Evolutionary conservation across 1,284 basidiomycete species (phyloP), one percentile per base, ranked within the genome.

Genomic region (Ustilago nuda): DNA sequence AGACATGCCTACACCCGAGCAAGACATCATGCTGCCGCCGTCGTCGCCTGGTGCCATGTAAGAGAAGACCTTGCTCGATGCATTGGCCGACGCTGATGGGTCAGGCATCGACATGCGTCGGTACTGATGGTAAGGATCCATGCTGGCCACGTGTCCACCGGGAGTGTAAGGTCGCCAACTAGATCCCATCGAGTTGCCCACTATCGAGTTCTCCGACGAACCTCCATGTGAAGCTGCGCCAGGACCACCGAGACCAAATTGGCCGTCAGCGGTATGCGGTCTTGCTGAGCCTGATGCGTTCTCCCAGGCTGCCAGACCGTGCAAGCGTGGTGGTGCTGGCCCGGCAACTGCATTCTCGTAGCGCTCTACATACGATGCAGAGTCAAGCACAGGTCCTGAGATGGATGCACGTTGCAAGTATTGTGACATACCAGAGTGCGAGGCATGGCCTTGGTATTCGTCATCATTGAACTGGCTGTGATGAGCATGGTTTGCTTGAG

Each of bases 241-340:
- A 43, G 60, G 19, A 30, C 27, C 39, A 1, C 45, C 58, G 19
- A 70, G 27, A 30, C 67, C 67, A 23, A 77, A 77, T 4, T 77
- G 75, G n/a, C 80, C 81, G 50, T 83, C 81, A 13, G 81, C 81
- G 5, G 81, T 83, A 71, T 83, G 81, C 2, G 81, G 81, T n/a
- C 81, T 59, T 17, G 81, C 76, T 2, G 60, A 65, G 3, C 80
- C 81, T 15, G 73, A 65, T 15, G 81, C 66, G n/a, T 76, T 75
- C 39, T 70, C 73, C 81, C 81, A 82, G 1, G 78, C 80, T 8
- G 80, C 76, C 23, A 82, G 50, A 6, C 70, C 78, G 36, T 76
- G 78, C 3, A 81, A 65, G 30, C 66, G 68, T 1, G 78, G 78
- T 17, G 78, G 78, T 23, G 77, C 79, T 7, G 65, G 75, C 7